Base-by-base conservation (phyloP, 306 rosid genomes). In the Inga leiocalycina region DNA sequence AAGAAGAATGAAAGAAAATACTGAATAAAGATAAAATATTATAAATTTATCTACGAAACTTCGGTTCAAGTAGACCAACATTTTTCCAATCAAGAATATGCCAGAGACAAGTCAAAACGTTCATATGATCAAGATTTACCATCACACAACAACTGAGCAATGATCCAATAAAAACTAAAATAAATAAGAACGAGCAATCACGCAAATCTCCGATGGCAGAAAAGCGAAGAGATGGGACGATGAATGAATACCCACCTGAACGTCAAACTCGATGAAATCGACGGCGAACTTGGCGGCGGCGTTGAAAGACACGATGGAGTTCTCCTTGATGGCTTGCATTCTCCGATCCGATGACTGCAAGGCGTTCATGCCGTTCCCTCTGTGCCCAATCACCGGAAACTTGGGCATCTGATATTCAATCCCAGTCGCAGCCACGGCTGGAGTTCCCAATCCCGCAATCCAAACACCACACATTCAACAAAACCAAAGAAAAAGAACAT, bases 321-420 rank as follows among this genome's bases (percentile, higher is more conserved):
- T 94, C 83, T 94, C 97, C 52, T 91, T 93, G n/a, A 91, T 62
- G 81, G 82, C 83, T 84, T 85, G 88, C 89, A 86, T 87, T 85
- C 90, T 91, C 41, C 66, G 74, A 89, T 90, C 95, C 8, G 90
- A 49, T 10, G 97, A 91, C 20, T 88, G 91, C 85, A 95, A 46
- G 39, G 87, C 52, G 87, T 94, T 93, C 97, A 94, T 93, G 10
- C 98, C 97, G 67, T 84, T 77, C 19, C 97, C 97, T 41, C 98
- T 85, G 59, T 94, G 98, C 27, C 98, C 98, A 17, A 93, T 66
- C 75, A 93, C 97, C 51, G 85, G 76, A 80, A 94, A 90, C 52
- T 90, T 93, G 0, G 88, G 87, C 39, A 85, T 22, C 54, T 80
- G 79, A 39, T 66, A 72, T 22, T 44, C 85, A 2, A 61, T 71